Evolutionary conservation across 2,329 filamentous ascomycete species (phyloP).

Genomic region (Emericellopsis atlantica): DNA sequence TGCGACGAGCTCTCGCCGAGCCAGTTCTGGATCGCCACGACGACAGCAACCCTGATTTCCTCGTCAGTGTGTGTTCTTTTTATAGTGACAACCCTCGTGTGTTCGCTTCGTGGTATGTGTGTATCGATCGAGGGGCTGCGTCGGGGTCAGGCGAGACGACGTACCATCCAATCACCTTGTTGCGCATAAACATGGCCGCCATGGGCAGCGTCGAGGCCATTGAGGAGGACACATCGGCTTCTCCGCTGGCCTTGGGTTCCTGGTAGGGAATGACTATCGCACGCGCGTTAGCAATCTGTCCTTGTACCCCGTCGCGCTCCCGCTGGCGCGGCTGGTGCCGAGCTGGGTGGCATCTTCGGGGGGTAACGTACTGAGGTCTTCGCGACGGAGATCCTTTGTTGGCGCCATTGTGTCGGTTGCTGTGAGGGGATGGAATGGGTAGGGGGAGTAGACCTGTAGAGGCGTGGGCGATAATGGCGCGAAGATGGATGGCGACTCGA

Average conservation of each 20-base stretch:
- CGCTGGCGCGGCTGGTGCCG: not conserved
- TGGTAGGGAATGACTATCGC: constrained; percentile 74
- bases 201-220: constrained; percentile 75
- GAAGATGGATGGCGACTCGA: not conserved
- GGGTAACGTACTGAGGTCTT: constrained; percentile 26
- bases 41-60: constrained; percentile 51
- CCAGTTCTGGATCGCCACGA: constrained; percentile 67
- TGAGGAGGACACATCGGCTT: constrained; percentile 59
- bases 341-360: not conserved
- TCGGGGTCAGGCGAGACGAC: constrained; percentile 5
- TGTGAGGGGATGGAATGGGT: not conserved
- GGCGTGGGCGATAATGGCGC: not conserved
- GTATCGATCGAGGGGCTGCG: not conserved
- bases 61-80: constrained; percentile 1
- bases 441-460: not conserved
- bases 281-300: not conserved
- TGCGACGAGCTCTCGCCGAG: constrained; percentile 60
- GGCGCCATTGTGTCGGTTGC: not conserved
- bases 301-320: not conserved
- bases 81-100: not conserved
- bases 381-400: constrained; percentile 27
- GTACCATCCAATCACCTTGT: constrained; percentile 63
- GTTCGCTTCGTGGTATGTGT: not conserved
- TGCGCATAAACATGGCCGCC: constrained; percentile 89
- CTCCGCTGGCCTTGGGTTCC: constrained; percentile 54